phyloP scores from a whole-genome alignment of 306 rosid species.

The Trifolium dubium region DNA sequence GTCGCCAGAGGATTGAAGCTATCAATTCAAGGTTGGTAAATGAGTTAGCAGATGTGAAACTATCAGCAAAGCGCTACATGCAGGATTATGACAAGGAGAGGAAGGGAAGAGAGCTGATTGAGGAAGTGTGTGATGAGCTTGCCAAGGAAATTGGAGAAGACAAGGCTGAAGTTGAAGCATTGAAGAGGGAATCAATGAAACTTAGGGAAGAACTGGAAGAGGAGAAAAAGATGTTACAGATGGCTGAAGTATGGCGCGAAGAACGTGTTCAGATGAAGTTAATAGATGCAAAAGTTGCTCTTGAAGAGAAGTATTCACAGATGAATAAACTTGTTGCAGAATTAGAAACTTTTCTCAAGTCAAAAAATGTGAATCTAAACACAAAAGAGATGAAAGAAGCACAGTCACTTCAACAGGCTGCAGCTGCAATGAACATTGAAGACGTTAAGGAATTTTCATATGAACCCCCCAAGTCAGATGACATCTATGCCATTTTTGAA shows the following conservation, averaged over 20 bases:
- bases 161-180: constrained; percentile 83
- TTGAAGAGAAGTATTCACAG: constrained; percentile 82
- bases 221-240: constrained; percentile 90
- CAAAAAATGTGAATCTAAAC: constrained; percentile 50
- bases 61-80: constrained; percentile 70
- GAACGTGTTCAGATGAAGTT: constrained; percentile 98
- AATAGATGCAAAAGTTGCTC: constrained; percentile 93
- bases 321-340: constrained; percentile 89
- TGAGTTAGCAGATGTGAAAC: constrained; percentile 86
- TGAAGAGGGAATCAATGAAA: constrained; percentile 78
- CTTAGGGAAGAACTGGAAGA: constrained; percentile 87
- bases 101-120: constrained; percentile 72
- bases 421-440: constrained; percentile 77
- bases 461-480: constrained; percentile 74
- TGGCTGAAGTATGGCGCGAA: constrained; percentile 99
- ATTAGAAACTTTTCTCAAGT: constrained; percentile 60
- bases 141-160: constrained; percentile 96
- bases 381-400: constrained; percentile 72
- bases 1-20: constrained; percentile 79
- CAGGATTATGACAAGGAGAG: constrained; percentile 91
- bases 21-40: constrained; percentile 83
- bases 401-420: constrained; percentile 63
- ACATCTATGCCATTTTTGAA: constrained; percentile 78
- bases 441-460: constrained; percentile 78
- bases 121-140: constrained; percentile 96